Conservation (phyloP, 2,329 filamentous ascomycete genomes). For the Thyridium curvatum region DNA sequence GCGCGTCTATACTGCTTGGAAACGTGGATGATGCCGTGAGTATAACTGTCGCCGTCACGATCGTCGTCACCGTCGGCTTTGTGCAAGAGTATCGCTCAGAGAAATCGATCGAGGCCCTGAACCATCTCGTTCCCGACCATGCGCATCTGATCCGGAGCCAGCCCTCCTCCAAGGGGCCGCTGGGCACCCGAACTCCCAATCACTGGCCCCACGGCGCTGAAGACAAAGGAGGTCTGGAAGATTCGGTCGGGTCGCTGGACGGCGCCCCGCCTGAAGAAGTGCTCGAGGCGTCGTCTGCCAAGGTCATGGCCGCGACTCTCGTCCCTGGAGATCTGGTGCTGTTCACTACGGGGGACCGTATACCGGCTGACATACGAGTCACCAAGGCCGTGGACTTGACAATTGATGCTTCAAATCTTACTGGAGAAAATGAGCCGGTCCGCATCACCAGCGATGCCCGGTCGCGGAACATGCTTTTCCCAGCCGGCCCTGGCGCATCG, state of each 20-base stretch:
- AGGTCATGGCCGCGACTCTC: slow-evolving; percentile 79
- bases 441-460: slow-evolving; percentile 63
- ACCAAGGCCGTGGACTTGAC: slow-evolving; percentile 84
- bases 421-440: slow-evolving; percentile 93
- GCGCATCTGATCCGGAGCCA: slow-evolving; percentile 80
- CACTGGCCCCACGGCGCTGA: slow-evolving; percentile 42
- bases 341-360: slow-evolving; percentile 92
- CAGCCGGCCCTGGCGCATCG: slow-evolving; percentile 12
- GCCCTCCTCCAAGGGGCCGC: slow-evolving; percentile 25
- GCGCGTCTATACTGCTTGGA: slow-evolving; percentile 81
- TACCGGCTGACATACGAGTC: slow-evolving; percentile 92
- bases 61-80: slow-evolving; percentile 93
- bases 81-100: slow-evolving; percentile 97
- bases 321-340: slow-evolving; percentile 90
- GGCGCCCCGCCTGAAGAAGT: slow-evolving; percentile 55
- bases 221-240: slow-evolving; percentile 6
- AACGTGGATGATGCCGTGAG: slow-evolving; percentile 94
- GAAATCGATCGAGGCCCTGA: slow-evolving; percentile 92
- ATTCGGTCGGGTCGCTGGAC: slow-evolving; percentile 39
- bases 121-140: slow-evolving; percentile 88
- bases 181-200: slow-evolving; percentile 24
- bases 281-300: slow-evolving; percentile 69
- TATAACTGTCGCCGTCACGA: slow-evolving; percentile 92
- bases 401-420: slow-evolving; percentile 95
- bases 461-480: slow-evolving; percentile 19